phyloP scores from a whole-genome alignment of 78 protist genomes.

The Dictyostelium firmibasis region DNA sequence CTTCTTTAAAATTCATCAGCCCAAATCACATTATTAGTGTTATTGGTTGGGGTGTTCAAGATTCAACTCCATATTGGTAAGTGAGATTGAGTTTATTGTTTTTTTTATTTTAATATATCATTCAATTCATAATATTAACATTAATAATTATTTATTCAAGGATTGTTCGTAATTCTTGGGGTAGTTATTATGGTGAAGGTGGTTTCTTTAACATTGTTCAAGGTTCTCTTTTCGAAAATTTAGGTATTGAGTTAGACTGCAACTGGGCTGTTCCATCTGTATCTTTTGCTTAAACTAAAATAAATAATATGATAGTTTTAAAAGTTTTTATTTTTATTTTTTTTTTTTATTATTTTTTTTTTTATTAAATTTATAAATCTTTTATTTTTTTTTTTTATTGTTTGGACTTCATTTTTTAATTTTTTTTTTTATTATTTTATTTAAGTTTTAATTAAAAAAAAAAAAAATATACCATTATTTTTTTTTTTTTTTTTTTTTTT shows the following conservation, averaged over 20 bases:
- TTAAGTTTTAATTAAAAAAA: too few relatives aligned
- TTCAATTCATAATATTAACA: too few relatives aligned
- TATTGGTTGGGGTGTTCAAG: conserved; percentile 86
- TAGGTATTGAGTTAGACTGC: conserved; percentile 62
- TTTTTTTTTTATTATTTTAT: too few relatives aligned
- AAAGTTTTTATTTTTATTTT: not conserved
- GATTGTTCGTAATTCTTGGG: conserved; percentile 26
- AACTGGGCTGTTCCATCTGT: conserved; percentile 32
- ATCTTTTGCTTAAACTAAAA: not conserved
- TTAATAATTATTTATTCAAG: too few relatives aligned
- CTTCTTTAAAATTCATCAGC: not conserved
- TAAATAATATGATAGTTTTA: not conserved
- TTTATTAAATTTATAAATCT: too few relatives aligned
- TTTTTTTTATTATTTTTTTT: too few relatives aligned
- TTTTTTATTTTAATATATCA: too few relatives aligned
- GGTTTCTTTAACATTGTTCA: conserved; percentile 88
- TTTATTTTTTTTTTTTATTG: too few relatives aligned
- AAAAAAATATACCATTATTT: too few relatives aligned
- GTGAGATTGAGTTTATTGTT: conserved; percentile 45
- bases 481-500: too few relatives aligned
- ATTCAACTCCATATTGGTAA: conserved; percentile 70
- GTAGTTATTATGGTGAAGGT: conserved; percentile 85
- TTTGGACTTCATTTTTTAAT: too few relatives aligned
- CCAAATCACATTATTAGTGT: conserved; percentile 79
- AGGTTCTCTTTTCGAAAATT: conserved; percentile 53